Evolutionary conservation across 2,329 filamentous ascomycete species (phyloP).

Genomic region (Penicillium oxalicum): DNA sequence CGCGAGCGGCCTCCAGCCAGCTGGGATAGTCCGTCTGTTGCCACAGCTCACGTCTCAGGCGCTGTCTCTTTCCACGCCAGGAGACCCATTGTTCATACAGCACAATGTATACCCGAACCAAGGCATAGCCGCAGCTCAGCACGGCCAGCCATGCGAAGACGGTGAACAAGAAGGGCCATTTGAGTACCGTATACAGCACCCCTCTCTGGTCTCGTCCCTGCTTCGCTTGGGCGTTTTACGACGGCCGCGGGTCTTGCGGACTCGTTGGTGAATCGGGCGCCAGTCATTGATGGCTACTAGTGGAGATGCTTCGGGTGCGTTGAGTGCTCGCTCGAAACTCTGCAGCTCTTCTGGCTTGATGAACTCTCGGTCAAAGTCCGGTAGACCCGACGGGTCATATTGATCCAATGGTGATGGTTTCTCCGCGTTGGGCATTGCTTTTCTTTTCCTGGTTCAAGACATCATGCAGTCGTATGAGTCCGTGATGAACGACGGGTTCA

Average conservation of each 20-base stretch:
- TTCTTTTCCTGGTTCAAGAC: slow-evolving; percentile 10
- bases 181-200: slow-evolving; percentile 78
- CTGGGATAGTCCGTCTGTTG: slow-evolving; percentile 68
- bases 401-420: slow-evolving; percentile 40
- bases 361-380: slow-evolving; percentile 77
- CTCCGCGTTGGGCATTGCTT: slow-evolving; percentile 24
- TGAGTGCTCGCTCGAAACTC: slow-evolving; percentile 73
- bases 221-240: slow-evolving; percentile 49
- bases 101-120: slow-evolving; percentile 83
- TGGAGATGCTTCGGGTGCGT: slow-evolving; percentile 70
- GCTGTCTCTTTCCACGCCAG: slow-evolving; percentile 75
- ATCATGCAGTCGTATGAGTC: slow-evolving; percentile 15
- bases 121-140: slow-evolving; percentile 66
- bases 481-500: neutral
- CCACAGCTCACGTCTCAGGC: slow-evolving; percentile 64
- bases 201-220: slow-evolving; percentile 90
- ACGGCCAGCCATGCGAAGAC: slow-evolving; percentile 75
- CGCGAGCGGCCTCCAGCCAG: slow-evolving; percentile 74
- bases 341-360: slow-evolving; percentile 64
- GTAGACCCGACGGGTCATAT: slow-evolving; percentile 64
- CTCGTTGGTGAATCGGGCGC: slow-evolving; percentile 75
- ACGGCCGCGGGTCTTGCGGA: slow-evolving; percentile 46
- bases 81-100: slow-evolving; percentile 86
- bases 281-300: slow-evolving; percentile 93
- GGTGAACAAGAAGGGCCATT: slow-evolving; percentile 81